Base-by-base conservation (phyloP, 768 basidiomycete species). In the Phylloporus arenicola region DNA sequence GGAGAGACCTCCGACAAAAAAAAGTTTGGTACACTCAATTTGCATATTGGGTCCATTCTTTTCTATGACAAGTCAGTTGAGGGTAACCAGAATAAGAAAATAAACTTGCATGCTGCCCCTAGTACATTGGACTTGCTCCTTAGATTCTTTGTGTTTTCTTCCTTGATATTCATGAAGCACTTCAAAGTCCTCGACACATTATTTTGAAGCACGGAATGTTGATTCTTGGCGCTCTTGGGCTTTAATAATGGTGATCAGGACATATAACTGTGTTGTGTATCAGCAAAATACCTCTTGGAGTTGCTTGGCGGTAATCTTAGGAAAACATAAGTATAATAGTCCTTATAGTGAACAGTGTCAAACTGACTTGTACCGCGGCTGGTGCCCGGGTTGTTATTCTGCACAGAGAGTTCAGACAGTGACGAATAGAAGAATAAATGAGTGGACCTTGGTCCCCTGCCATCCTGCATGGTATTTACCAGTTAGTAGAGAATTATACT, bases 171-270 rank as follows among this genome's bases (percentile, higher is more conserved):
- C 93, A 67, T 86, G 78, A 37, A 87, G 78, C 62, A 86, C 82
- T 67, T 99, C 96, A 60, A 92, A 89, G 70, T 99, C 96, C 71
- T 95, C 92, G 30, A 99, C 87, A 34, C 93, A 82, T 65, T 99
- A 96, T 60, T 86, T 90, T 11, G 96, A 96, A 1, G 94, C 93
- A 45, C 85, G 83, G 65, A 92, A 89, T 11, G 86, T 80, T 27
- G 88, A 80, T 67, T 98, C 96, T 74, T 98, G 94, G 48, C 95
- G 79, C 58, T 98, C 96, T 86, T 97, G 92, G 43, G 96, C 96
- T 88, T 92, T 60, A 20, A 50, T 13, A 16, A 10, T 8, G 2
- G 16, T 19, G 33, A 48, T 62, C 14, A 63, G 30, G 44, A 13
- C 11, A 12, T 13, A 13, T n/a, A 31, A 17, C 10, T n/a, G 1